Evolutionary conservation across 768 basidiomycete species (phyloP).

Genomic region (Leucosporidium creatinivorum): DNA sequence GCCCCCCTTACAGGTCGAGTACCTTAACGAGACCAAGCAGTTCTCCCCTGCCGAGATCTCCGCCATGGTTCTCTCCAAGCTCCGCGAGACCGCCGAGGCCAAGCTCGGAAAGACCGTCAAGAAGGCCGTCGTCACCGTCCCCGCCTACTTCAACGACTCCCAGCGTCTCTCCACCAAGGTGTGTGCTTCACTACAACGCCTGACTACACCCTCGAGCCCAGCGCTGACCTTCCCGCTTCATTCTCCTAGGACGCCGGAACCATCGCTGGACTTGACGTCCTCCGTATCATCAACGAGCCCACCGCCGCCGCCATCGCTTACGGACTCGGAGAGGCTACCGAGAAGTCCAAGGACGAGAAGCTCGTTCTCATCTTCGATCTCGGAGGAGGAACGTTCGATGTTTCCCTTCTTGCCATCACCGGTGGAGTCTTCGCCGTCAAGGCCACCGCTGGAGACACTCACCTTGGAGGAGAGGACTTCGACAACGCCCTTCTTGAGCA

Average conservation of each 20-base stretch:
- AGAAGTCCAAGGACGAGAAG: conserved; percentile 87
- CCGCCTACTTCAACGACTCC: conserved; percentile 99
- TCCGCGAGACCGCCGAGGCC: conserved; percentile 99
- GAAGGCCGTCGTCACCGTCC: conserved; percentile 94
- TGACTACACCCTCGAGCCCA: neutral
- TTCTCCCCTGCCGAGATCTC: conserved; percentile 99
- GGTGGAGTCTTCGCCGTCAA: conserved; percentile 99
- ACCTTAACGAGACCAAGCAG: conserved; percentile 87
- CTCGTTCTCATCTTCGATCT: conserved; percentile 99
- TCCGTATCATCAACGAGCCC: conserved; percentile 99
- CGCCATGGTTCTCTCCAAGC: conserved; percentile 98
- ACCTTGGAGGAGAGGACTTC: conserved; percentile 99
- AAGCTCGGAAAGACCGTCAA: conserved; percentile 92
- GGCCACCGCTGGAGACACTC: conserved; percentile 98
- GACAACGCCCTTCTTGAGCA: conserved; percentile 96
- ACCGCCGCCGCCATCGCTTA: conserved; percentile 99
- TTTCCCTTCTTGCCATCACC: conserved; percentile 92
- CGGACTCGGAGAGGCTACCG: conserved; percentile 60
- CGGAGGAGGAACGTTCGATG: conserved; percentile 99
- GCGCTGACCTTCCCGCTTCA: neutral
- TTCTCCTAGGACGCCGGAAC: conserved; percentile 72
- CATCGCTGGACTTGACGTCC: conserved; percentile 95
- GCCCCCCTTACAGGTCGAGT: conserved; percentile 55
- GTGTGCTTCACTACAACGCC: neutral
- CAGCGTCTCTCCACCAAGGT: conserved; percentile 93